phyloP scores from a whole-genome alignment of 805 yeast species.

The Pichia cephalocereana region DNA sequence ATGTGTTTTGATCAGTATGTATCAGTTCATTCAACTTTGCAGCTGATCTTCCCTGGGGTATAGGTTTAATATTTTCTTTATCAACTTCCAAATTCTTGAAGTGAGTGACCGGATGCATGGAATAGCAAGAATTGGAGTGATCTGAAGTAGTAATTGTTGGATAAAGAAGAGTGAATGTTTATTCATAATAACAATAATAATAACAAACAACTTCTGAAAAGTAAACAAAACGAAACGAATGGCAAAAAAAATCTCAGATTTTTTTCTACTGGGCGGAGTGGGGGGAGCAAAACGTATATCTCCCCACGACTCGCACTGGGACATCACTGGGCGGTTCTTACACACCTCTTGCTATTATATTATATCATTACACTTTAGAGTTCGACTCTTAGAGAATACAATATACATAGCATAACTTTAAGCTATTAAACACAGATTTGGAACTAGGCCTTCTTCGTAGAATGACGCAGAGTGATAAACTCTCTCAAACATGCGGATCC shows the following conservation, averaged over 20 bases:
- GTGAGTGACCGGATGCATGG: constrained; percentile 12
- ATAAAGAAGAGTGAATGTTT: background rate
- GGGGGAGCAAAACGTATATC: too few relatives aligned
- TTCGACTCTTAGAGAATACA: too few relatives aligned
- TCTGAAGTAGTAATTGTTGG: background rate
- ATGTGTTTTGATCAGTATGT: constrained; percentile 13
- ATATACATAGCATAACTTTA: too few relatives aligned
- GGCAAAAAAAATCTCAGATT: too few relatives aligned
- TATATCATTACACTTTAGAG: too few relatives aligned
- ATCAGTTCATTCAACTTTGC: constrained; percentile 41
- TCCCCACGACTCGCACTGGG: too few relatives aligned
- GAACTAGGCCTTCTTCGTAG: background rate
- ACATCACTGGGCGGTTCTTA: too few relatives aligned
- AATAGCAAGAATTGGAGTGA: background rate
- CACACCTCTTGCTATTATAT: too few relatives aligned
- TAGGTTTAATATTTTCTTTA: constrained; percentile 70
- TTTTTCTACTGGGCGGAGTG: too few relatives aligned
- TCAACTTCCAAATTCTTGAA: constrained; percentile 40
- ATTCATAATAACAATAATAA: too few relatives aligned
- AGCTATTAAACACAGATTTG: too few relatives aligned
- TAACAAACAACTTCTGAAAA: background rate
- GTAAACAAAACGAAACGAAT: background rate
- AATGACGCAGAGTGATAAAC: constrained; percentile 1
- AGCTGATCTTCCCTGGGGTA: constrained; percentile 62
- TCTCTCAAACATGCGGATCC: background rate